Base-by-base conservation (phyloP, 768 basidiomycete species). In the Termitomyces heimii region DNA sequence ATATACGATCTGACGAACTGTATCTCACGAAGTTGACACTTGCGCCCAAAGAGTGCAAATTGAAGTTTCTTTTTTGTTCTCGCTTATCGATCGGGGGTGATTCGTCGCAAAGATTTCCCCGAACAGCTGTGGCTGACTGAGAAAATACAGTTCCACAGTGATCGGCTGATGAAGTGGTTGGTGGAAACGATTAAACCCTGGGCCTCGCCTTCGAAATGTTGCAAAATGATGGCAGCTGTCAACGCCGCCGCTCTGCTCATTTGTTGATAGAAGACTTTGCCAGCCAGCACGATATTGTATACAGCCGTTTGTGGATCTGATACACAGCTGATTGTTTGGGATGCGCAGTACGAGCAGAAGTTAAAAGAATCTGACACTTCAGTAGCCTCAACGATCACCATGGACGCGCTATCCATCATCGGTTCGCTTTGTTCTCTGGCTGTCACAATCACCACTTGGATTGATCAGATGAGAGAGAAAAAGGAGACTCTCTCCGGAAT, bases 401-500 rank as follows among this genome's bases (percentile, higher is more conserved):
- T 63, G 64, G 64, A 65, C 39, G 26, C 54, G 14, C 3, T 65
- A 31, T 54, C 55, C 28, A 54, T 60, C 20, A 35, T 65, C 43
- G 13, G 10, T 2, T 61, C 64, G 43, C 60, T 65, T 16, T 63
- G 60, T 46, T 57, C 59, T 18, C 53, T 65, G 20, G 55, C 64
- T 16, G 16, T 52, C 14, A 46, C 58, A 18, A 54, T 63, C 18
- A 58, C 55, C 8, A 58, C 42, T 1, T 65, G 64, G 64, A 37
- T 62, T 35, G 62, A 65, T 26, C 60, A 65, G 52, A 54, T 44
- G 43, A 55, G 44, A 18, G 60, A 63, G 16, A 63, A 65, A 26
- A 57, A 61, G 32, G 56, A 61, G n/a, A 53, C 60, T 14, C 34
- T 65, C 7, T 28, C 49, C 18, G 43, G 31, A 20, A 56, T 63